phyloP scores from a whole-genome alignment of 768 basidiomycete species.

The Suillus lakei region DNA sequence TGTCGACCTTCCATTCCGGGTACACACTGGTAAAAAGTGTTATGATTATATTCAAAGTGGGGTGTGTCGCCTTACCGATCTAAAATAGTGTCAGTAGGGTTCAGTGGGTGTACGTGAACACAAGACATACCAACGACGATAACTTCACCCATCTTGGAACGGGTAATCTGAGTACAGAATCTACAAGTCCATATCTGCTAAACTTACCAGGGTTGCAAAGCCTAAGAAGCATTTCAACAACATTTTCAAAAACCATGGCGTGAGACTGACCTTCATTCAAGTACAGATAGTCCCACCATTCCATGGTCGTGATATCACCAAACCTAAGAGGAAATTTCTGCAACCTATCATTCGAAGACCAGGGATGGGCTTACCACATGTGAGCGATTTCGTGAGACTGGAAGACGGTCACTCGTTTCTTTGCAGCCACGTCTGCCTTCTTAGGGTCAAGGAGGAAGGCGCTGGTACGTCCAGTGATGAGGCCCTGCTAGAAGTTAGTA shows the following conservation, averaged over 20 bases:
- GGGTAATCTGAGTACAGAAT: conserved; percentile 9
- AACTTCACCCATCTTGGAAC: conserved; percentile 80
- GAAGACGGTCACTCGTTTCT: conserved; percentile 76
- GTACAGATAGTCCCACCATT: conserved; percentile 89
- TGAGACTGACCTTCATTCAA: conserved; percentile 68
- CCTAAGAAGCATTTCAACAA: conserved; percentile 43
- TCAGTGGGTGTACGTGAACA: neutral
- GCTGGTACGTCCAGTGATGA: conserved; percentile 88
- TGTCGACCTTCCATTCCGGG: conserved; percentile 87
- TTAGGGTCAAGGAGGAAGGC: conserved; percentile 83
- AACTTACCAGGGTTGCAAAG: conserved; percentile 80
- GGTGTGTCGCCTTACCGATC: conserved; percentile 52
- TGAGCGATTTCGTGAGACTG: conserved; percentile 90
- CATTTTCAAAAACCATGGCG: neutral
- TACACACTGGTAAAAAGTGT: conserved; percentile 41
- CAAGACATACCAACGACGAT: conserved; percentile 67
- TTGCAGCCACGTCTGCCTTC: conserved; percentile 69
- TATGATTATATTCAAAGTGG: neutral
- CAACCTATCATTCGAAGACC: neutral
- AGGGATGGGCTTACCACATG: conserved; percentile 59
- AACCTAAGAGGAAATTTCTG: conserved; percentile 56
- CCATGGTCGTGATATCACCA: conserved; percentile 93
- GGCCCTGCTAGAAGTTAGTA: conserved; percentile 49
- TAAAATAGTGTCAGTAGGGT: conserved; percentile 23
- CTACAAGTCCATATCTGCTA: neutral